These are phyloP conservation scores for Mucor mucedo DNA, from an alignment of 371 early-diverging fungal species.

Conservation along the genomic window DNA sequence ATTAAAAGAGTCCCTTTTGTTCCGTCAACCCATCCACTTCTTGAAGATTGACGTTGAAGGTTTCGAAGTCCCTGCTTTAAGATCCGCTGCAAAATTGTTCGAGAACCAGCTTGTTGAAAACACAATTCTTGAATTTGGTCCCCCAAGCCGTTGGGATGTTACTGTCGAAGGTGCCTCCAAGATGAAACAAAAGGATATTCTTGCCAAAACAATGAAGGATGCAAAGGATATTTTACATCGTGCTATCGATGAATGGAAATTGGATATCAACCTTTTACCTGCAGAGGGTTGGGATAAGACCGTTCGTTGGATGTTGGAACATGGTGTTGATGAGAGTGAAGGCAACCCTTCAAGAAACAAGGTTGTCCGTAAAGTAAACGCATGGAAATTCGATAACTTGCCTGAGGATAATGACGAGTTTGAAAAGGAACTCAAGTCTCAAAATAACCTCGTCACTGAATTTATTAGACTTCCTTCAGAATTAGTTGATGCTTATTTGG, in stretches of 20 bases:
- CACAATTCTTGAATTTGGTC: constrained; percentile 51
- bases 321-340: constrained; percentile 33
- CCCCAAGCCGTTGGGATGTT: constrained; percentile 52
- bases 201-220: constrained; percentile 27
- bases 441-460: constrained; percentile 43
- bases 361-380: constrained; percentile 41
- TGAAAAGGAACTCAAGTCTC: constrained; percentile 42
- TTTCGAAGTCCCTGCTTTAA: constrained; percentile 49
- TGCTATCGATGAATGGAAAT: constrained; percentile 39
- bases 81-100: constrained; percentile 42
- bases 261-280: constrained; percentile 50
- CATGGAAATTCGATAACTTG: constrained; percentile 52
- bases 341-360: constrained; percentile 28
- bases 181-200: constrained; percentile 23
- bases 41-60: constrained; percentile 58
- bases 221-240: constrained; percentile 32
- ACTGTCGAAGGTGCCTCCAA: constrained; percentile 28
- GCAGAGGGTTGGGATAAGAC: constrained; percentile 48
- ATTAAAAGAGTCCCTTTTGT: constrained; percentile 28
- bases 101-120: constrained; percentile 48
- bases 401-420: constrained; percentile 47
- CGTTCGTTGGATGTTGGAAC: constrained; percentile 41
- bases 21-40: constrained; percentile 52
- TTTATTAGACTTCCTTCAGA: constrained; percentile 39
- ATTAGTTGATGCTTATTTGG: constrained; percentile 42